Base-by-base conservation (phyloP, 75 land plant genomes). In the Cupressus sempervirens region DNA sequence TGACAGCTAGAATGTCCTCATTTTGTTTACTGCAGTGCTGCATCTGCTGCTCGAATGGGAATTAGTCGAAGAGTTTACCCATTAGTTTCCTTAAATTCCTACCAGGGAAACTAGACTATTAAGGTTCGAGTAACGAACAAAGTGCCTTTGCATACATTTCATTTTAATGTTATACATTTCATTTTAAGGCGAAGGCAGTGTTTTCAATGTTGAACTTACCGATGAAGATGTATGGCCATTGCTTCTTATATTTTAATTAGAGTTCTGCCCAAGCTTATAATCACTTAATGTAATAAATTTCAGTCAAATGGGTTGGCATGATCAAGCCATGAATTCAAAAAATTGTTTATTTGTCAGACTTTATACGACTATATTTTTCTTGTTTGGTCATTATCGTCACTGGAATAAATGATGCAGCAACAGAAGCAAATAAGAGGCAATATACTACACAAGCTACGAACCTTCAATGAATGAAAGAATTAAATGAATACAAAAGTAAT, bases 171-270 rank as follows among this genome's bases (percentile, higher is more conserved):
- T n/a, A n/a, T n/a, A n/a, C n/a, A n/a, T n/a, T n/a, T n/a, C n/a
- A n/a, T n/a, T n/a, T n/a, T n/a, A 93, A 84, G 98, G 99, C 20
- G 94, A 96, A 84, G 99, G 98, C 40, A 91, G 88, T 84, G 94
- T 98, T 26, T 98, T 98, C 92, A 96, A 95, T 88, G 96, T 98
- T 10, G 99, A 96, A 84, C 87, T 98, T 30, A 98, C 99, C n/a
- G 99, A 98, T 91, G 94, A 94, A 89, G 98, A 98, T 87, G 99
- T 98, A 86, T 88, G 94, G 0, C 53, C 13, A 7, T 82, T 52
- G 54, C 4, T 82, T 35, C 10, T 85, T 15, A 23, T 50, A 46
- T 14, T 82, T 65, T 35, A 62, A 13, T 18, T 70, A 1, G 32
- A 72, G 3, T 72, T 72, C 3, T 12, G 74, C 15, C 14, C 53